Base-by-base conservation (phyloP, 2,329 filamentous ascomycete genomes). In the Colletotrichum plurivorum region DNA sequence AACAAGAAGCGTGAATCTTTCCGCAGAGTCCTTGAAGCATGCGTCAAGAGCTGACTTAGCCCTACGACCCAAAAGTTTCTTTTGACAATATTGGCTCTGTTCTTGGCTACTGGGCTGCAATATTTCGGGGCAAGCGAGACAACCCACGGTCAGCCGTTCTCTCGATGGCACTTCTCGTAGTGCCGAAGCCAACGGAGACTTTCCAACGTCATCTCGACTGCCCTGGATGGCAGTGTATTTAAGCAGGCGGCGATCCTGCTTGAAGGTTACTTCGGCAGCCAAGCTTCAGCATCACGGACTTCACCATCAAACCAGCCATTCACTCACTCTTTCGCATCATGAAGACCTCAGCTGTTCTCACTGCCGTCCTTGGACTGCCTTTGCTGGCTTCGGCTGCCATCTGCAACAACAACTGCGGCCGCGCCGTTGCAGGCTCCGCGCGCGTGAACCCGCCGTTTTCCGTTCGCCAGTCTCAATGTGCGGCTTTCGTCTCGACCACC, bases 351-450 rank as follows among this genome's bases (percentile, higher is more conserved):
- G 13, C 48, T n/a, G 16, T 18, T 16, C 5, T 54, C 25, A 13
- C 8, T 4, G 39, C 18, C 12, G 4, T n/a, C 4, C 4, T 62
- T 8, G 59, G 31, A 27, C 13, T 36, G 13, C 49, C 60, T 12
- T 10, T 25, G 39, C 13, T 55, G 1, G 51, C n/a, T 1, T 56
- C 43, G 7, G 65, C 60, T 7, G 58, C 31, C 18, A 41, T 45
- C 12, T 71, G 69, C 43, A 65, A 65, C 56, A 65, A 71, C 52
- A 71, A 69, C 52, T 71, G 65, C 15, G 69, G 69, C n/a, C 69
- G 65, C 5, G 45, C 49, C 8, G 69, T 71, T n/a, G 58, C 49
- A 16, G 68, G 68, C 9, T 60, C 64, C 2, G 68, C 54, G 13
- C 39, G 63, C 10, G 16, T 51, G 5, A 43, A 31, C 31, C 68